Percentiles rank a stretch among this genome's conserved stretches.
Conservation (phyloP, 108 stramenopile species). For the Licmophora abbreviata region DNA sequence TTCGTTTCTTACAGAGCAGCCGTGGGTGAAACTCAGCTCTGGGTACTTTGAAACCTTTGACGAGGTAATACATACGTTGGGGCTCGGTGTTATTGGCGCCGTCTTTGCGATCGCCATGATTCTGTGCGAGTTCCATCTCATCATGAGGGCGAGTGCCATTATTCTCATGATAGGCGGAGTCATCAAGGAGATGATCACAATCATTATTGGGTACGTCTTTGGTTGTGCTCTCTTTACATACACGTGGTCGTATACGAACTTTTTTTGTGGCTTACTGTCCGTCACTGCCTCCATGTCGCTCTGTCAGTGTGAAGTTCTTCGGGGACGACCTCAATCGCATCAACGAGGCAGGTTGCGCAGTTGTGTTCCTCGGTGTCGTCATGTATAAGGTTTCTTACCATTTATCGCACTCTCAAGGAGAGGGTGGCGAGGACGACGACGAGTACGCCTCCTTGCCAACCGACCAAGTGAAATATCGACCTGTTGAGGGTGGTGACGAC, state of each 20-base stretch:
- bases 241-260: not conserved
- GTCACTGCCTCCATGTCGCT: not conserved
- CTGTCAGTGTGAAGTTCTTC: conserved; percentile 49
- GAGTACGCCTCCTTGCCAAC: not conserved
- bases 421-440: conserved; percentile 8
- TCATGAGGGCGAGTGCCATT: conserved; percentile 72
- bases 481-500: conserved; percentile 1
- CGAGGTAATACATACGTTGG: conserved; percentile 20
- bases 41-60: conserved; percentile 19
- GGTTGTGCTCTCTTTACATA: not conserved
- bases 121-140: conserved; percentile 83
- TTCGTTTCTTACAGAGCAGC: conserved; percentile 52
- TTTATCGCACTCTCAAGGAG: conserved; percentile 29
- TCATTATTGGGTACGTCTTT: conserved; percentile 57
- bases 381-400: conserved; percentile 73
- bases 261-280: too few species aligned
- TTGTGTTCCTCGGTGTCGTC: conserved; percentile 74
- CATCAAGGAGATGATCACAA: conserved; percentile 81
- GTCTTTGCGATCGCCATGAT: conserved; percentile 76
- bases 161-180: conserved; percentile 91
- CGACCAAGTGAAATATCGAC: not conserved
- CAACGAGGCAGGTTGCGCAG: conserved; percentile 47
- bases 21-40: conserved; percentile 42
- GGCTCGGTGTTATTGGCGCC: conserved; percentile 60
- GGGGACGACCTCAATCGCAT: conserved; percentile 53